A percentile compares a stretch with the other conserved stretches of the same genome.
phyloP scores from a whole-genome alignment of 2,329 filamentous ascomycete species.

The Fusarium anthophilum region DNA sequence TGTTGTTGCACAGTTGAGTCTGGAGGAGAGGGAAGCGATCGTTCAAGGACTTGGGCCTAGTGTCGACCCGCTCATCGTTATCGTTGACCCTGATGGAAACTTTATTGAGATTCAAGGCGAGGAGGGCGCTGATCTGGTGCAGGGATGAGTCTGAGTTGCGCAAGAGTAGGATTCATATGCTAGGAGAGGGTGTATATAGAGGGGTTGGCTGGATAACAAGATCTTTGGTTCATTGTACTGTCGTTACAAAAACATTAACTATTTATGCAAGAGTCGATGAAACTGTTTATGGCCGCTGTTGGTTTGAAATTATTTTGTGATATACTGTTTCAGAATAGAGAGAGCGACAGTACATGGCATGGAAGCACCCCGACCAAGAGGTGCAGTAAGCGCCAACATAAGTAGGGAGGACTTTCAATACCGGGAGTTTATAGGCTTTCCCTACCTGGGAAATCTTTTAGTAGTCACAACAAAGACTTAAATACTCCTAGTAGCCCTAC shows the following conservation, averaged over 20 bases:
- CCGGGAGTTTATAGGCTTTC: neutral
- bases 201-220: neutral
- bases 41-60: neutral
- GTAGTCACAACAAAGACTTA: neutral
- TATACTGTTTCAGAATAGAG: neutral
- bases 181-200: too few relatives aligned
- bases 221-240: accelerated
- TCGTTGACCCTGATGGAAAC: slow-evolving; percentile 6
- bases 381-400: neutral
- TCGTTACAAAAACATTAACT: accelerated
- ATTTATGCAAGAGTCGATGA: accelerated
- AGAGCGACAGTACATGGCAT: neutral
- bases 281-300: neutral
- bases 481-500: neutral
- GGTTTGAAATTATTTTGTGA: neutral
- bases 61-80: neutral
- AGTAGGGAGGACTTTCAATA: neutral
- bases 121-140: neutral
- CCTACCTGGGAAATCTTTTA: neutral
- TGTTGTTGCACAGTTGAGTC: neutral
- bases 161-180: too few relatives aligned
- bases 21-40: neutral
- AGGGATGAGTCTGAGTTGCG: neutral
- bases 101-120: slow-evolving; percentile 11
- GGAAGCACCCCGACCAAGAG: neutral